Percentiles rank a stretch among this genome's conserved stretches.
Evolutionary conservation across 768 basidiomycete species (phyloP).

Genomic region (Nidularia sp.): DNA sequence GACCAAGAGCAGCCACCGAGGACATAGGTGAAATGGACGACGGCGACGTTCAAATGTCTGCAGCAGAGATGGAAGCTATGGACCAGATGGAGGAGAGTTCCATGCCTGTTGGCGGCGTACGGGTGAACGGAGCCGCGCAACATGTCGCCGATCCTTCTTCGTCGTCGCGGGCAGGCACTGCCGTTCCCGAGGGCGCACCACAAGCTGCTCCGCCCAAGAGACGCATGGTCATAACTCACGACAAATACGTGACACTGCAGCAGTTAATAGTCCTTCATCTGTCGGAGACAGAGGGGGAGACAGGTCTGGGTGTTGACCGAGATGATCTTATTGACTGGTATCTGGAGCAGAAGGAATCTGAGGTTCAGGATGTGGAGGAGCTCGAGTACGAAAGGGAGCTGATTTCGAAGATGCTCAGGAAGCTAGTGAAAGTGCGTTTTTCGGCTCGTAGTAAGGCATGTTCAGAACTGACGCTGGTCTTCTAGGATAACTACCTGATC

Average conservation of each 20-base stretch:
- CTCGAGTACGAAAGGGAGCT: constrained; percentile 89
- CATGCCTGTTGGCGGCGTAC: constrained; percentile 23
- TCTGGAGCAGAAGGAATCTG: constrained; percentile 82
- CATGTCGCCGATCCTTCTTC: constrained; percentile 20
- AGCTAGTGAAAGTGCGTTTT: constrained; percentile 79
- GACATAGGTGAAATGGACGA: constrained; percentile 24
- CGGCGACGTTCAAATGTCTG: constrained; percentile 60
- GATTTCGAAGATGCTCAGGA: constrained; percentile 82
- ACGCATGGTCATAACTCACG: constrained; percentile 92
- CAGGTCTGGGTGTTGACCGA: constrained; percentile 73
- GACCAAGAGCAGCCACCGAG: constrained; percentile 16
- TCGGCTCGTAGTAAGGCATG: background rate
- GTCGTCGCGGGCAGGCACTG: constrained; percentile 34
- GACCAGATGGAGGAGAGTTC: constrained; percentile 50
- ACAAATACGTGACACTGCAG: constrained; percentile 89
- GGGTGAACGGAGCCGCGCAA: constrained; percentile 24
- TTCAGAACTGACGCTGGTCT: constrained; percentile 5
- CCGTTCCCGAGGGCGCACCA: constrained; percentile 28
- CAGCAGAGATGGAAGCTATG: constrained; percentile 51
- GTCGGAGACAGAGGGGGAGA: constrained; percentile 69
- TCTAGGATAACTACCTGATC: constrained; percentile 79
- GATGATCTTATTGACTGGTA: constrained; percentile 98
- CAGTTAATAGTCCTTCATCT: constrained; percentile 85
- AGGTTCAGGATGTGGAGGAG: constrained; percentile 80
- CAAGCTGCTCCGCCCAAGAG: constrained; percentile 50